phyloP scores from a whole-genome alignment of 2,329 filamentous ascomycete species.

The Beauveria brongniartii region DNA sequence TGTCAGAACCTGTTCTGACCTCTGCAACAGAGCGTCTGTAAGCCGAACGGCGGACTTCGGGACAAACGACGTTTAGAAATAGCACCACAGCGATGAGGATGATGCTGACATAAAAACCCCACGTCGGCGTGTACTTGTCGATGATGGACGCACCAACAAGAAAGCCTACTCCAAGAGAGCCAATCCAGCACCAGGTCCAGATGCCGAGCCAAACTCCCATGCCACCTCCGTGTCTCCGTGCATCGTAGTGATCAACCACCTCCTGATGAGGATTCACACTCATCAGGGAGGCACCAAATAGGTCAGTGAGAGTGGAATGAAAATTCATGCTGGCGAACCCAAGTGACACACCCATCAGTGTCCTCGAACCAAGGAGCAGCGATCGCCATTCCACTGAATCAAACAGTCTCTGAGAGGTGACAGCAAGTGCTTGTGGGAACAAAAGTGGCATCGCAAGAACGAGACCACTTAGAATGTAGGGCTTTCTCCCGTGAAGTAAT shows the following conservation, averaged over 20 bases:
- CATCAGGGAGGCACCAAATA: constrained; percentile 71
- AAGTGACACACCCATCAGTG: constrained; percentile 58
- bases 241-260: constrained; percentile 57
- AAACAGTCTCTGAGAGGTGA: constrained; percentile 49
- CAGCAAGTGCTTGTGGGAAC: constrained; percentile 65
- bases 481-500: constrained; percentile 67
- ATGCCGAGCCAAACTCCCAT: constrained; percentile 73
- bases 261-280: constrained; percentile 66
- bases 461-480: constrained; percentile 64
- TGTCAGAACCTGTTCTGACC: constrained; percentile 43
- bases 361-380: constrained; percentile 54
- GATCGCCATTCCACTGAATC: constrained; percentile 47
- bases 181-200: constrained; percentile 72
- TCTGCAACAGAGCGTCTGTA: constrained; percentile 62
- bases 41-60: constrained; percentile 62
- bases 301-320: constrained; percentile 60
- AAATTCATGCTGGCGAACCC: constrained; percentile 75
- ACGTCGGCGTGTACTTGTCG: constrained; percentile 53
- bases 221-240: constrained; percentile 66
- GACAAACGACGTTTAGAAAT: constrained; percentile 61
- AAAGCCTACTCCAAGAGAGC: constrained; percentile 64
- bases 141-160: constrained; percentile 64
- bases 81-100: constrained; percentile 57
- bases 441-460: constrained; percentile 63
- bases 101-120: constrained; percentile 70